Evolutionary conservation across 441 rosid species (phyloP), one percentile per base, ranked within the genome.

Genomic region (Populus tomentosa): DNA sequence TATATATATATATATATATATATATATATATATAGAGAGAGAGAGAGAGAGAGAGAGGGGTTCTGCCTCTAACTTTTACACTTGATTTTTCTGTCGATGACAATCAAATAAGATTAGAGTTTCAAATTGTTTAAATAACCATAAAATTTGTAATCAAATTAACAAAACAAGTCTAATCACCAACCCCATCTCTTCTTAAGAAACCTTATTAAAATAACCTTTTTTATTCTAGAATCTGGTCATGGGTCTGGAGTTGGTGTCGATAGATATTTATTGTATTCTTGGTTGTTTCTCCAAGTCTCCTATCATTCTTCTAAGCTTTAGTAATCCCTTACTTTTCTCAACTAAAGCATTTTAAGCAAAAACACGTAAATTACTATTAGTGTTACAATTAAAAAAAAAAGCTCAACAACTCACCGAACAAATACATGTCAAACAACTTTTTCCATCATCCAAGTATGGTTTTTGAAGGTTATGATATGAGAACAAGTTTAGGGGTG

Each of bases 401-500:
- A 0, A 24, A 65, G 32, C 32, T 6, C 13, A 2, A 9, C 10
- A 65, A 26, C 33, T 4, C 5, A 4, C 33, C 32, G 3, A 3
- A 3, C 32, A 30, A 79, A 86, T 26, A 26, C 28, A 24, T 24
- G 26, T 24, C 26, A 24, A 24, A 24, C 26, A 24, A 24, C 26
- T 24, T 24, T 24, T 24, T 24, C 91, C 87, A 70, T 81, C 64
- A 59, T 75, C 79, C 73, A 56, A 18, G n/a, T 75, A 56, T 35
- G 78, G 68, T 75, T 91, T 94, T 56, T 4, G 90, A 84, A 73
- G 94, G 85, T 33, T 91, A 92, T 9, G 97, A 90, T 89, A 87
- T 83, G 75, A 87, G 77, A 86, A 91, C 84, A 56, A 94, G 94
- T 6, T 88, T 90, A 33, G 98, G 98, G 7, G 98, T 90, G 87